These are phyloP conservation scores for Pyrenophora graminea DNA, from an alignment of 2,329 filamentous ascomycete genomes.

Conservation along the genomic window DNA sequence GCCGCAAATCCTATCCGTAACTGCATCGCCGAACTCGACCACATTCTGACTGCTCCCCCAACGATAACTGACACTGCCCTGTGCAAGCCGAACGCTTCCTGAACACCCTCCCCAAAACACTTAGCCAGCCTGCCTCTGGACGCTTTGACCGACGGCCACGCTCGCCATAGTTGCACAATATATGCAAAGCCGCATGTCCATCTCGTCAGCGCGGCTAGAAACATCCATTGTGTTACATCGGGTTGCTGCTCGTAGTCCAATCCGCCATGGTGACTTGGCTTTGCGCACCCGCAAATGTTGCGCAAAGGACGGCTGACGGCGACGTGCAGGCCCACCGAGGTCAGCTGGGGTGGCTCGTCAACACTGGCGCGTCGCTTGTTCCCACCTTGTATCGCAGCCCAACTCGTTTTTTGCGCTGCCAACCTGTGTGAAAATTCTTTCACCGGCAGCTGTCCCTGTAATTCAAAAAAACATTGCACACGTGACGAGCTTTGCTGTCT, in stretches of 20 bases:
- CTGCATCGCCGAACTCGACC: neutral
- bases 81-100: slow-evolving; percentile 15
- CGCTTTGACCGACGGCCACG: slow-evolving; percentile 16
- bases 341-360: slow-evolving; percentile 33
- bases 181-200: slow-evolving; percentile 24
- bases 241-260: slow-evolving; percentile 21
- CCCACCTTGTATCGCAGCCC: slow-evolving; percentile 19
- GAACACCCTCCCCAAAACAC: slow-evolving; percentile 7
- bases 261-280: slow-evolving; percentile 11
- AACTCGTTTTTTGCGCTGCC: slow-evolving; percentile 4
- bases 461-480: neutral
- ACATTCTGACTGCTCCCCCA: neutral
- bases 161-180: slow-evolving; percentile 26
- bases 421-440: slow-evolving; percentile 3
- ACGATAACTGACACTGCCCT: slow-evolving; percentile 14
- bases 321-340: slow-evolving; percentile 34
- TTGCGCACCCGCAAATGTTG: slow-evolving; percentile 14
- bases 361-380: slow-evolving; percentile 12
- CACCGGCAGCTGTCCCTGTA: neutral
- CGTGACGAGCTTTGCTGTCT: slow-evolving; percentile 2
- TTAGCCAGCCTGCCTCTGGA: slow-evolving; percentile 9
- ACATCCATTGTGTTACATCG: slow-evolving; percentile 21
- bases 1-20: too few relatives aligned
- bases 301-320: slow-evolving; percentile 31
- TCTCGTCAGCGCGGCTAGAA: slow-evolving; percentile 22